A percentile compares a stretch with the other conserved stretches of the same genome.
phyloP scores from a whole-genome alignment of 2,329 filamentous ascomycete species.

The Aulographum hederae region DNA sequence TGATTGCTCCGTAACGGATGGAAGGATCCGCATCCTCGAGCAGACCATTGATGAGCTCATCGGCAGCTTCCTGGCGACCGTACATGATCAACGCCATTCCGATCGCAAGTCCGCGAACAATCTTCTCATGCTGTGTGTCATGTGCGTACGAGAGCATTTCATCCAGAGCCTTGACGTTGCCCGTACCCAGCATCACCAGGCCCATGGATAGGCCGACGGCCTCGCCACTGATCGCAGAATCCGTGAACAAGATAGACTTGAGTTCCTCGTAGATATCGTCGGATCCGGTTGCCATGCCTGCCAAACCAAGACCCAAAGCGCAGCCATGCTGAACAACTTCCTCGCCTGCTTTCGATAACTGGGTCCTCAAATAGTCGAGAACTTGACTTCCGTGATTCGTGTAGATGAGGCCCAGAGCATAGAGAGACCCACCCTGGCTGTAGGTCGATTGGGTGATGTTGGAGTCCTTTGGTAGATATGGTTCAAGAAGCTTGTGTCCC shows the following conservation, averaged over 20 bases:
- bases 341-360: slow-evolving; percentile 60
- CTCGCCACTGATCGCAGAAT: slow-evolving; percentile 92
- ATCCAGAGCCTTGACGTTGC: slow-evolving; percentile 79
- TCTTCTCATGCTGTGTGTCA: slow-evolving; percentile 97
- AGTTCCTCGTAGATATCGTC: slow-evolving; percentile 83
- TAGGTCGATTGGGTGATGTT: slow-evolving; percentile 75
- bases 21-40: slow-evolving; percentile 87
- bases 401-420: slow-evolving; percentile 89
- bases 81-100: slow-evolving; percentile 99
- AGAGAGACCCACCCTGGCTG: slow-evolving; percentile 88
- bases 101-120: slow-evolving; percentile 82
- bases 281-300: slow-evolving; percentile 90
- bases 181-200: slow-evolving; percentile 95
- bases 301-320: slow-evolving; percentile 85
- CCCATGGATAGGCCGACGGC: slow-evolving; percentile 93
- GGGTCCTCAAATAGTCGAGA: slow-evolving; percentile 56
- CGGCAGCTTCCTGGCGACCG: slow-evolving; percentile 80
- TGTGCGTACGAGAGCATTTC: slow-evolving; percentile 97
- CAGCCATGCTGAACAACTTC: slow-evolving; percentile 96
- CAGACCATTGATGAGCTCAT: slow-evolving; percentile 84
- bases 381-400: slow-evolving; percentile 93
- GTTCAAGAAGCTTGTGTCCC: slow-evolving; percentile 80
- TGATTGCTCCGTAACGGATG: slow-evolving; percentile 88
- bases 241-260: slow-evolving; percentile 72
- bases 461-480: slow-evolving; percentile 70